Evolutionary conservation across 1,284 basidiomycete species (phyloP).

Genomic region (Ganoderma lucidum): DNA sequence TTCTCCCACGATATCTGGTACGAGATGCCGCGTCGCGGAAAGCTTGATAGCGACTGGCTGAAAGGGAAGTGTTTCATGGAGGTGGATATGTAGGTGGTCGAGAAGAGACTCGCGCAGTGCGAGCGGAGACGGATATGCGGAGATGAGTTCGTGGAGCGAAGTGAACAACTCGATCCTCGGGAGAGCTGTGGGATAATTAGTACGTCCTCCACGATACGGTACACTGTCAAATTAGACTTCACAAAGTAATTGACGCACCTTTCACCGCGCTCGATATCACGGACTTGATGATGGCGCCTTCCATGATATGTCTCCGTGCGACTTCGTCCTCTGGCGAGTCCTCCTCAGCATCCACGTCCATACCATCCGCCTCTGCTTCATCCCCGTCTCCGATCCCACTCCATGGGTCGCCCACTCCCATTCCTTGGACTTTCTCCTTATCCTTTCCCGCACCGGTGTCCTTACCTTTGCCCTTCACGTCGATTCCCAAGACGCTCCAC

Average conservation of each 20-base stretch:
- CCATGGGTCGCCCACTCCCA: conserved; percentile 30
- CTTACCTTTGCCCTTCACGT: conserved; percentile 41
- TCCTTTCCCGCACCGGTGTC: conserved; percentile 32
- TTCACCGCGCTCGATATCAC: conserved; percentile 70
- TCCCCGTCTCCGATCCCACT: conserved; percentile 39
- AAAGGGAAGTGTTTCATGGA: conserved; percentile 53
- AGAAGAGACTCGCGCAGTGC: conserved; percentile 57
- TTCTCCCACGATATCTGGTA: conserved; percentile 49
- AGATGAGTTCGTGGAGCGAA: conserved; percentile 61
- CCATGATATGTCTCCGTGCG: conserved; percentile 68
- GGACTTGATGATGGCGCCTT: conserved; percentile 75
- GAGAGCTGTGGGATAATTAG: conserved; percentile 51
- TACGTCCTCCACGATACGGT: background rate
- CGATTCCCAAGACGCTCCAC: conserved; percentile 82
- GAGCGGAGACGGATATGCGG: conserved; percentile 60
- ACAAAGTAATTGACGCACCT: conserved; percentile 52
- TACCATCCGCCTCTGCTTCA: conserved; percentile 49
- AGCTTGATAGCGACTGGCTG: conserved; percentile 62
- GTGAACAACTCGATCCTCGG: conserved; percentile 67
- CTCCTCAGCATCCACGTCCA: conserved; percentile 54
- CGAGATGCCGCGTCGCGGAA: conserved; percentile 56
- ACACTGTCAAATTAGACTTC: conserved; percentile 10
- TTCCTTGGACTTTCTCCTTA: conserved; percentile 30
- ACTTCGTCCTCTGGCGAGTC: conserved; percentile 52
- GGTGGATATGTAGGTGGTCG: conserved; percentile 60